A percentile compares a stretch with the other conserved stretches of the same genome.
phyloP scores from a whole-genome alignment of 768 basidiomycete species.

The Leucosporidium scottii region DNA sequence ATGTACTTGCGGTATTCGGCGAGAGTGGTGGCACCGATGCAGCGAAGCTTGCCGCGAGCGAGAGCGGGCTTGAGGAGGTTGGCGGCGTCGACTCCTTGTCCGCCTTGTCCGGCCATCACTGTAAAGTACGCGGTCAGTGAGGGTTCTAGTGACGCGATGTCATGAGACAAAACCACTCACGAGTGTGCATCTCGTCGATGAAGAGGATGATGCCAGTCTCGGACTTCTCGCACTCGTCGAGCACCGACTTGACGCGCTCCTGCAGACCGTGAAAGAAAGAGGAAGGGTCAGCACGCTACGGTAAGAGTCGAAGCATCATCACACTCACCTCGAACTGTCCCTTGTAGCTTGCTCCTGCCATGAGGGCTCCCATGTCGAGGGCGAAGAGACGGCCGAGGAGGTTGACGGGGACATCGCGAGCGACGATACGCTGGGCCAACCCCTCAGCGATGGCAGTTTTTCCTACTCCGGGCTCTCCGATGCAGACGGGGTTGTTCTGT shows the following conservation, averaged over 20 bases:
- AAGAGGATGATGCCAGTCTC: constrained; percentile 80
- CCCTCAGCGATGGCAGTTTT: constrained; percentile 95
- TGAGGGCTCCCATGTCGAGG: constrained; percentile 87
- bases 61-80: constrained; percentile 56
- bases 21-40: constrained; percentile 86
- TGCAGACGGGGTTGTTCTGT: constrained; percentile 83
- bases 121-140: constrained; percentile 49
- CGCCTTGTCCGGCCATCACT: constrained; percentile 86
- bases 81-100: constrained; percentile 83
- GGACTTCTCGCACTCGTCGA: constrained; percentile 88
- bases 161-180: background rate
- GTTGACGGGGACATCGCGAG: constrained; percentile 76
- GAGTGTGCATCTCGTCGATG: constrained; percentile 62
- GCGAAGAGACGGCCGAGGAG: constrained; percentile 70
- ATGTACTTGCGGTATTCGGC: constrained; percentile 89
- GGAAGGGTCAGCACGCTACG: no score
- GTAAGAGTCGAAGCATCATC: no score
- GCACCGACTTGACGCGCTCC: constrained; percentile 83
- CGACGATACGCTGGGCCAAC: constrained; percentile 88
- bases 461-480: constrained; percentile 88
- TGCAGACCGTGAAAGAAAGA: no score
- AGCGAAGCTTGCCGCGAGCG: constrained; percentile 68
- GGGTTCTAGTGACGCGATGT: no score
- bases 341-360: constrained; percentile 37
- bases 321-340: constrained; percentile 69